Evolutionary conservation across 108 stramenopile genomes (phyloP).

Genomic region (Skeletonema menzelii): DNA sequence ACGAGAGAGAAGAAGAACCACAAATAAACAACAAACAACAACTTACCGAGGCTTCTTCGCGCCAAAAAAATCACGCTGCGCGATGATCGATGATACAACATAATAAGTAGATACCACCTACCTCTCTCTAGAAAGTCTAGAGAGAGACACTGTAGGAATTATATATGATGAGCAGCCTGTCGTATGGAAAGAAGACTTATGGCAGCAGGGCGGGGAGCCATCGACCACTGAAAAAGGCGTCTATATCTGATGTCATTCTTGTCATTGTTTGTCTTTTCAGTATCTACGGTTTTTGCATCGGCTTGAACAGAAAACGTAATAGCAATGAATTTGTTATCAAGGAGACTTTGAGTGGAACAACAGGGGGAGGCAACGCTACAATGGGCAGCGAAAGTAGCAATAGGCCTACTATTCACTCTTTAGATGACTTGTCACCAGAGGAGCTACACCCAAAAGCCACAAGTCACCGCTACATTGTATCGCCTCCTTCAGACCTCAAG

Average conservation of each 20-base stretch:
- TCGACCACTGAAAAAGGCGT: neutral
- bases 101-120: too few relatives aligned
- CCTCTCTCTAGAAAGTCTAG: too few relatives aligned
- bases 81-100: too few relatives aligned
- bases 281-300: neutral
- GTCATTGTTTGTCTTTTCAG: neutral
- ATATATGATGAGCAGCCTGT: neutral
- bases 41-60: too few relatives aligned
- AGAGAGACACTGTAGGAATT: too few relatives aligned
- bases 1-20: too few relatives aligned
- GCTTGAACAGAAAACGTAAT: neutral
- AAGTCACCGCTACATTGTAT: slow-evolving; percentile 29
- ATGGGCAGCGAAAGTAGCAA: neutral
- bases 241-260: neutral
- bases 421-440: slow-evolving; percentile 20
- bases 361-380: neutral
- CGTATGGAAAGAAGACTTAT: neutral
- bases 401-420: slow-evolving; percentile 19
- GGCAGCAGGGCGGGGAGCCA: neutral
- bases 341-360: neutral
- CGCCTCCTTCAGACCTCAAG: slow-evolving; percentile 23
- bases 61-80: too few relatives aligned
- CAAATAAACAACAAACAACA: too few relatives aligned
- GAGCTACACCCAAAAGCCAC: slow-evolving; percentile 33
- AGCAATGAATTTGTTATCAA: neutral